Evolutionary conservation across 805 yeast genomes (phyloP), one percentile per base, ranked within the genome.

Genomic region (Pichia paraexigua): DNA sequence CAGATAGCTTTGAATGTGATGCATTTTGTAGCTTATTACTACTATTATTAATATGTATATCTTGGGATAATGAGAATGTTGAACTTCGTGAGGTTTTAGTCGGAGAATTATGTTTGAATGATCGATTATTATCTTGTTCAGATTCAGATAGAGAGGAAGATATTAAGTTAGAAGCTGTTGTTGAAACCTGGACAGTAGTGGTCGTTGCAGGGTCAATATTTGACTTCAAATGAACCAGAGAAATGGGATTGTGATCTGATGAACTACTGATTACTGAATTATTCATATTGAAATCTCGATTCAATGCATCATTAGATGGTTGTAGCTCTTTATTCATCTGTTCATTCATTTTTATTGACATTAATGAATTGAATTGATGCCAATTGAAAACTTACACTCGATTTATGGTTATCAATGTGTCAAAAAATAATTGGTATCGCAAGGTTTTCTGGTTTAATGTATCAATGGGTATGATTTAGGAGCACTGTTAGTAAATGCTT

Each of bases 1-100:
- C 68, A 7, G 68, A 46, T 22, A 65, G 27, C 20, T 58, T 56
- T 32, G 54, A 53, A 24, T 63, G 64, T 1, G 68, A 63, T 13
- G 24, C n/a, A 35, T 35, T 35, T 35, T 20, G 39, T n/a, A 18
- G 18, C 8, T 42, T 17, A 4, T 17, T 25, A 17, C n/a, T 17
- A 25, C 17, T 25, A 25, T n/a, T 42, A 25, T 25, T 24, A 24
- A 25, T 25, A 15, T 13, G n/a, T 30, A 8, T n/a, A 35, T 35
- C 39, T 17, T 35, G 39, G 17, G 41, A 20, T 11, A 35, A 41
- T 10, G 53, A 50, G 24, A 24, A 25, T 5, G 44, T 43, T 9
- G 53, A 50, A 42, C 53, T 50, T 21, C 42, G 27, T 12, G 53
- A 46, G 4, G 43, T 46, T 43, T 30, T 41, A 3, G 48, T 20